Base-by-base conservation (phyloP, 495 filamentous ascomycete species). In the Umbilicaria muhlenbergii region DNA sequence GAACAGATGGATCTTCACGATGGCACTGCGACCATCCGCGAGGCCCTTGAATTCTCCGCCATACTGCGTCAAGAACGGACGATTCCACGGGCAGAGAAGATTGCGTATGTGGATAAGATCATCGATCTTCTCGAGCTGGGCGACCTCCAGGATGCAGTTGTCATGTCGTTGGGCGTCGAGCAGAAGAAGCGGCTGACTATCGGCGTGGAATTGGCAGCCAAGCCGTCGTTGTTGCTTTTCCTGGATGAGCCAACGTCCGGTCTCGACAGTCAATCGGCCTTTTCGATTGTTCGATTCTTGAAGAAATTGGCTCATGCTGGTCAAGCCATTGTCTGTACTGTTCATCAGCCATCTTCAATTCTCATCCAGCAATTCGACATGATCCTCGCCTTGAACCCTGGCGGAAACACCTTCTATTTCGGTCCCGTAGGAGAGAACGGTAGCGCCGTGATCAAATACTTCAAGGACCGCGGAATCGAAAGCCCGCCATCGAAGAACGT, bases 1-100 rank as follows among this genome's bases (percentile, higher is more conserved):
- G 77, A 92, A 57, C 86, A 94, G 58, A 83, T 83, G 65, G 86
- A 94, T 63, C 52, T 93, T 15, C 87, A 93, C 55, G 77, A 81
- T 46, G 63, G 61, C 12, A 78, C 77, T 11, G 62, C 74, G 13
- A 82, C 78, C 0, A 73, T 82, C 36, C 65, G 75, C 14, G 78
- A 82, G 54, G 78, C 78, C 3, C 65, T 82, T 21, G 72, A 77
- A 40, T 82, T 82, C 56, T 80, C 75, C 0, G 78, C 78, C 12
- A 64, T 78, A 17, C 66, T 81, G 34, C 69, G 78, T 40, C 78
- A 82, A 52, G 67, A 75, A 24, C 53, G 65, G 1, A 57, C 54
- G 10, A 63, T 63, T 5, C 61, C 78, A 0, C 54, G 55, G 5
- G 49, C 64, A 21, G 73, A 80, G 38, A 78, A 78, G 53, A 56